Conservation (phyloP, 2,329 filamentous ascomycete species). For the Aspergillus fumigatiaffinis region DNA sequence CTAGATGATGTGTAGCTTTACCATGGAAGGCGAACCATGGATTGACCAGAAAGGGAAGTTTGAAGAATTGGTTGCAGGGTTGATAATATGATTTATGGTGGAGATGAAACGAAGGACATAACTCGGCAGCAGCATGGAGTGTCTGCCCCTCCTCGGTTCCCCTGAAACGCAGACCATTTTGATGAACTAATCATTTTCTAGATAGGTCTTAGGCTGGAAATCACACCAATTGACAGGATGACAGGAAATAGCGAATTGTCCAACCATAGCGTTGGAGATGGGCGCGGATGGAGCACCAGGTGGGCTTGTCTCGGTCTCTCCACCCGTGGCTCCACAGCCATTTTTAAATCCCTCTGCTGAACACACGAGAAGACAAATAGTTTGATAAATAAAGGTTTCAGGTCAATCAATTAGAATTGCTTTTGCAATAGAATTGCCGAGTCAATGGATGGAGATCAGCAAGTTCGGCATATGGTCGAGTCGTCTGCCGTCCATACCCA, state of each 20-base stretch:
- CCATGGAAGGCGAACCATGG: background rate
- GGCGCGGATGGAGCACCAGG: no score
- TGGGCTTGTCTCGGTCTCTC: background rate
- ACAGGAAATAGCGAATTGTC: background rate
- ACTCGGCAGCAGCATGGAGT: background rate
- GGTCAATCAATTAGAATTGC: background rate
- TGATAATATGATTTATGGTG: background rate
- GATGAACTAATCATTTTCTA: no score
- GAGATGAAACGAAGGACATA: background rate
- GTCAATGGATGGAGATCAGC: background rate
- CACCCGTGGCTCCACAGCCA: background rate
- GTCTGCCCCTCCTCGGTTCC: background rate
- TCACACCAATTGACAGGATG: background rate
- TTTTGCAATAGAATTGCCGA: no score
- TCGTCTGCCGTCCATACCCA: no score
- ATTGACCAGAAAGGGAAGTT: background rate
- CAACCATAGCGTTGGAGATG: background rate
- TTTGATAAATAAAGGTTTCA: background rate
- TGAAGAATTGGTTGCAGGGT: background rate
- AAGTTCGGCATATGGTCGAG: background rate
- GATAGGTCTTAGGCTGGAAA: background rate
- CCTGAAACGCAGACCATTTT: background rate
- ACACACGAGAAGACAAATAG: background rate
- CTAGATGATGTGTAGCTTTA: background rate
- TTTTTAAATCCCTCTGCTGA: background rate